Evolutionary conservation across 2,329 filamentous ascomycete species (phyloP), one percentile per base, ranked within the genome.

Genomic region (Epichloe typhina): DNA sequence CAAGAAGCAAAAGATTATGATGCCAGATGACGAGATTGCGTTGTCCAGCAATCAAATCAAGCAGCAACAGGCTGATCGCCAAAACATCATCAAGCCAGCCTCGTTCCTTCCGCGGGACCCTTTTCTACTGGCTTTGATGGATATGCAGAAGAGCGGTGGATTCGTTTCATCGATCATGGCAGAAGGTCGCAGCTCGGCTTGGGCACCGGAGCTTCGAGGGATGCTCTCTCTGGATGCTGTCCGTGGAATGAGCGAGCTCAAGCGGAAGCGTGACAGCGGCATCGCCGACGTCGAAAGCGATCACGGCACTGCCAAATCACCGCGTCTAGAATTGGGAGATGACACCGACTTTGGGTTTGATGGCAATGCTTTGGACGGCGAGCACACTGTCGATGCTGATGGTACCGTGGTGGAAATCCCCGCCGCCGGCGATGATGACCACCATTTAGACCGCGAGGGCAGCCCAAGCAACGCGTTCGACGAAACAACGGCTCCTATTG

Each of bases 141-240:
- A 90, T 59, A 85, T 96, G 77, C 93, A 96, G 66, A 89, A 86
- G 69, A 88, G 79, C 50, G 91, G 93, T 50, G 87, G 83, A 39
- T 97, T 98, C 60, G 87, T 96, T 17, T 86, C 84, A 4, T 90
- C 81, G 59, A 83, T 95, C 55, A 83, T 96, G 69, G 83, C 86
- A 49, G 88, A 90, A 54, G 86, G 83, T 38, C 82, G 86, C 55
- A 83, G 83, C 58, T 77, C 80, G 57, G 80, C 80, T 41, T 96
- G 89, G 90, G 91, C 91, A 3, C 91, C 91, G 1, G 93, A 98
- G 68, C 76, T 98, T 19, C 84, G 88, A 53, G 88, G 86, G n/a
- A 81, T 98, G 60, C 73, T 97, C n/a, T 95, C 89, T 1, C 73
- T 96, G 41, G 88, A 94, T 56, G 77, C 87, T 13, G 77, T 95